Conservation (phyloP, 805 yeast genomes). For the Candida hungchunana region DNA sequence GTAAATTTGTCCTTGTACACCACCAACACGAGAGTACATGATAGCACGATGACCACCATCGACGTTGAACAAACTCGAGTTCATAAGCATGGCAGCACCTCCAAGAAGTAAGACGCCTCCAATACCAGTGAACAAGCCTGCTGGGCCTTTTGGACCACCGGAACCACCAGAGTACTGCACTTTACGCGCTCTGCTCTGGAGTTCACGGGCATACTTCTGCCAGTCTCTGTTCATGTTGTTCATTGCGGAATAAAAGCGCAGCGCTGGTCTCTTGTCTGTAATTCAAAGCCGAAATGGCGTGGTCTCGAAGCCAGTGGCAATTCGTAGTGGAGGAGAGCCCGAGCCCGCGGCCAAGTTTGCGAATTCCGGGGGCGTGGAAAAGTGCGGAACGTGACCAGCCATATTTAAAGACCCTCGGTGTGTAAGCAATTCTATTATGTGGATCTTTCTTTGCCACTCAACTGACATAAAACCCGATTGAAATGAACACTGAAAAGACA, state of each 20-base stretch:
- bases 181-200: conserved; percentile 43
- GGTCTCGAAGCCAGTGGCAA: no score
- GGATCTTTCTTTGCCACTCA: background rate
- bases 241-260: conserved; percentile 11
- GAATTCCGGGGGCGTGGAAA: background rate
- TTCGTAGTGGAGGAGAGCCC: no score
- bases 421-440: background rate
- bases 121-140: conserved; percentile 55
- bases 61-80: conserved; percentile 70
- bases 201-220: conserved; percentile 46
- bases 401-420: background rate
- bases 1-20: conserved; percentile 78
- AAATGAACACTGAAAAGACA: background rate
- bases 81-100: conserved; percentile 49
- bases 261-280: no score
- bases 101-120: conserved; percentile 59
- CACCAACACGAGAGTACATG: conserved; percentile 81
- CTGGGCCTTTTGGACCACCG: conserved; percentile 37
- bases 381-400: no score
- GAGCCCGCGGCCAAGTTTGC: no score
- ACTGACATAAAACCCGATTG: background rate
- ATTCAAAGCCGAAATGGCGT: no score
- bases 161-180: conserved; percentile 38
- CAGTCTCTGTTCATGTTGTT: conserved; percentile 38
- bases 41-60: conserved; percentile 99